phyloP scores from a whole-genome alignment of 306 rosid genomes.

The Prunus campanulata region DNA sequence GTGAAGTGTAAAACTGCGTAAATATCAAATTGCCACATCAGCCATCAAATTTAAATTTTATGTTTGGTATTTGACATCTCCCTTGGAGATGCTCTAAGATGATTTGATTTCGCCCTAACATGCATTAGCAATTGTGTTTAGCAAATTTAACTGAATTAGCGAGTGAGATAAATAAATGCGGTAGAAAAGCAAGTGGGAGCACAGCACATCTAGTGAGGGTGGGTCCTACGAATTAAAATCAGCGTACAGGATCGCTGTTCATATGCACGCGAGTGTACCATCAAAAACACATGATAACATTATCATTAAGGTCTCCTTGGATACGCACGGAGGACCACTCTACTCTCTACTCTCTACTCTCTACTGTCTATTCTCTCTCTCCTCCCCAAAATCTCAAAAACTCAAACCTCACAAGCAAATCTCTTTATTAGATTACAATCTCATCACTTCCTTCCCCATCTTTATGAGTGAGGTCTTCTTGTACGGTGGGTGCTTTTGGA shows the following conservation, averaged over 20 bases:
- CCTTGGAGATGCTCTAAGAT: too few relatives aligned
- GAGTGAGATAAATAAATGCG: background rate
- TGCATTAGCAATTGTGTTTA: too few relatives aligned
- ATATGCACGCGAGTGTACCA: constrained; percentile 62
- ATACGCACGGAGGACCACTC: background rate
- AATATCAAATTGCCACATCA: too few relatives aligned
- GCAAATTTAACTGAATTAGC: background rate
- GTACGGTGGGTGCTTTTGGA: constrained; percentile 12
- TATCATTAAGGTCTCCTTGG: constrained; percentile 35
- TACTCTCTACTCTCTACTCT: background rate
- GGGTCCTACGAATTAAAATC: constrained; percentile 23
- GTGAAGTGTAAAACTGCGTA: too few relatives aligned
- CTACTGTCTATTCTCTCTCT: background rate
- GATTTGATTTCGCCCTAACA: too few relatives aligned
- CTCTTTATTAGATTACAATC: background rate
- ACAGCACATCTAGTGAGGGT: background rate
- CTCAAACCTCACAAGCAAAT: background rate
- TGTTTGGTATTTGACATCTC: too few relatives aligned
- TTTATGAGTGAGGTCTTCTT: background rate
- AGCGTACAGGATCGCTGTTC: constrained; percentile 43
- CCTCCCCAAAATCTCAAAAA: background rate
- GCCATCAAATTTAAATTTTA: too few relatives aligned
- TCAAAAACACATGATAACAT: constrained; percentile 46
- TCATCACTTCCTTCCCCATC: background rate
- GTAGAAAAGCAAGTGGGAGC: background rate